These are phyloP conservation scores for Hydnomerulius pinastri DNA, from an alignment of 768 basidiomycete species.

Conservation along the genomic window DNA sequence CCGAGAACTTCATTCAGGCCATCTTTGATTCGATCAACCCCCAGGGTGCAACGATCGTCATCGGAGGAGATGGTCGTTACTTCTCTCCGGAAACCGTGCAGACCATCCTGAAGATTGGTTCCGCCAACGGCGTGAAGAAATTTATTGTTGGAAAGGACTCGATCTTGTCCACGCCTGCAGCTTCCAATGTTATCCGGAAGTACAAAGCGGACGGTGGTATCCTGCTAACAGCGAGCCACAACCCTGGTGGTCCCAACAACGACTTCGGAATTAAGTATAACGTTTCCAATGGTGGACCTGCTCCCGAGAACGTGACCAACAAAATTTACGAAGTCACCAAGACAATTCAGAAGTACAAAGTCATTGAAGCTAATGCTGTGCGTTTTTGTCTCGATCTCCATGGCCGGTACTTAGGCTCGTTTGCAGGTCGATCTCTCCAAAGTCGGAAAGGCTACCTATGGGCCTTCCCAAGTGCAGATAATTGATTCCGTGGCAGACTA, in stretches of 20 bases:
- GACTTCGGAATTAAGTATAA: slow-evolving; percentile 99
- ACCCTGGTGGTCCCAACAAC: slow-evolving; percentile 96
- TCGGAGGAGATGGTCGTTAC: slow-evolving; percentile 97
- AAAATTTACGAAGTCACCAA: slow-evolving; percentile 92
- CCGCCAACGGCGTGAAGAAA: slow-evolving; percentile 89
- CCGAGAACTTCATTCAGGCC: slow-evolving; percentile 96
- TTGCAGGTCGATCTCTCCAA: slow-evolving; percentile 79
- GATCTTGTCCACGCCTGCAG: slow-evolving; percentile 96
- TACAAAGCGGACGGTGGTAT: slow-evolving; percentile 98
- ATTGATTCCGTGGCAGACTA: slow-evolving; percentile 96
- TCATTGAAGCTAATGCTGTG: slow-evolving; percentile 76
- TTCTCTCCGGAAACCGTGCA: slow-evolving; percentile 86
- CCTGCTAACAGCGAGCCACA: slow-evolving; percentile 94
- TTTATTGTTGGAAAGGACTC: slow-evolving; percentile 90
- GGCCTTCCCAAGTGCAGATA: slow-evolving; percentile 82
- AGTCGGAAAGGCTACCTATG: slow-evolving; percentile 77
- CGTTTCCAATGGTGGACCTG: slow-evolving; percentile 95
- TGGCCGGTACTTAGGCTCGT: neutral
- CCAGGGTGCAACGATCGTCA: slow-evolving; percentile 81
- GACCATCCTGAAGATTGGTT: slow-evolving; percentile 90
- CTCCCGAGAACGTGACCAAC: slow-evolving; percentile 95
- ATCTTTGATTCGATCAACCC: slow-evolving; percentile 90
- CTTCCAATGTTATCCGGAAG: slow-evolving; percentile 92
- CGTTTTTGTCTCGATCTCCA: slow-evolving; percentile 27
- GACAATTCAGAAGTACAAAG: slow-evolving; percentile 81